Conservation (phyloP, 1,284 basidiomycete genomes). For the Psilocybe mexicana region DNA sequence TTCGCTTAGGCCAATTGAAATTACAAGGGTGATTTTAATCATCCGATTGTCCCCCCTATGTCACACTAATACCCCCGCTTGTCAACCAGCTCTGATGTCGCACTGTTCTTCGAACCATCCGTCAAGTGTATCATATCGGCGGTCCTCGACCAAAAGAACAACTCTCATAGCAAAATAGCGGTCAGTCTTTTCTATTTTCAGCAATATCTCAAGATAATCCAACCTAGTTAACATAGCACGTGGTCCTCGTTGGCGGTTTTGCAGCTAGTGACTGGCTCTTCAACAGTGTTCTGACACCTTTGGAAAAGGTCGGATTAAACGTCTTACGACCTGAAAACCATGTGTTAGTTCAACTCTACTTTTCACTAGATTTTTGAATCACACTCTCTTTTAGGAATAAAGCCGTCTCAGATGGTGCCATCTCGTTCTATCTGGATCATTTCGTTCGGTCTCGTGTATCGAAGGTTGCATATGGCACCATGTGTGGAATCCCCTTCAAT, state of each 20-base stretch:
- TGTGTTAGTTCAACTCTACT: constrained; percentile 32
- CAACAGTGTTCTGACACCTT: constrained; percentile 30
- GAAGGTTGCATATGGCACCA: constrained; percentile 43
- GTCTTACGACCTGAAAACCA: constrained; percentile 41
- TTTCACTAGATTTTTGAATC: neutral
- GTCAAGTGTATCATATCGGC: constrained; percentile 42
- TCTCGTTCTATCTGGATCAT: constrained; percentile 39
- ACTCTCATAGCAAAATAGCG: constrained; percentile 25
- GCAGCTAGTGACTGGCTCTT: constrained; percentile 49
- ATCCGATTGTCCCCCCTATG: neutral
- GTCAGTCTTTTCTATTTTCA: neutral
- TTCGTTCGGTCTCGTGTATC: constrained; percentile 47
- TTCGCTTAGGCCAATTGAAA: constrained; percentile 35
- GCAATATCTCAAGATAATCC: no score
- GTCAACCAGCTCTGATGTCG: neutral
- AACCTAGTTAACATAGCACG: constrained; percentile 7
- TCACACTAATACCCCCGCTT: neutral
- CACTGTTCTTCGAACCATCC: constrained; percentile 28
- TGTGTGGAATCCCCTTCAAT: constrained; percentile 18
- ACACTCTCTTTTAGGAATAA: constrained; percentile 13
- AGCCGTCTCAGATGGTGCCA: constrained; percentile 21
- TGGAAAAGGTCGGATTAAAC: constrained; percentile 26
- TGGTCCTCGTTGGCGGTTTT: constrained; percentile 41
- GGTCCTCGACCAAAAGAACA: constrained; percentile 31
- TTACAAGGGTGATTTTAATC: constrained; percentile 36